Conservation (phyloP, 306 rosid genomes). For the Castanea crenata region DNA sequence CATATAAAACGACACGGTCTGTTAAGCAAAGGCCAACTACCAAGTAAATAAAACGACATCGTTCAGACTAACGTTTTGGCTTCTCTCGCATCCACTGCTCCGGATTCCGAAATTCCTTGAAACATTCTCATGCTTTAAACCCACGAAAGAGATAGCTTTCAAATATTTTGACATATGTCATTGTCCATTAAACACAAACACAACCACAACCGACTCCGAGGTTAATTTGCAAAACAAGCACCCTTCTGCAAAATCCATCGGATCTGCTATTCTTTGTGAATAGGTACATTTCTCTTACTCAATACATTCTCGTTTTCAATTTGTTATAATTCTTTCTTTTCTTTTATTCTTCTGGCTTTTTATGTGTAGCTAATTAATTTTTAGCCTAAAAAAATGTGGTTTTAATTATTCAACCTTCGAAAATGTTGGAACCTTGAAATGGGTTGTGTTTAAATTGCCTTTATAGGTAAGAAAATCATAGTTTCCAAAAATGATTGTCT, state of each 20-base stretch:
- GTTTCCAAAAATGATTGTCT: background rate
- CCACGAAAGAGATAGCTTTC: too few species aligned
- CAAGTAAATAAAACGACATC: too few species aligned
- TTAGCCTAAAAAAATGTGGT: too few species aligned
- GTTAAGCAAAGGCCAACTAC: too few species aligned
- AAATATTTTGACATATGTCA: background rate
- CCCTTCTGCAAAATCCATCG: background rate
- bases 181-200: background rate
- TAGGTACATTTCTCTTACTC: conserved; percentile 3
- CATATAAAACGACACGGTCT: too few species aligned
- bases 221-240: background rate
- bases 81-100: too few species aligned
- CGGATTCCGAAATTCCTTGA: too few species aligned
- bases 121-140: too few species aligned
- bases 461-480: background rate
- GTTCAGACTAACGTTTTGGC: too few species aligned
- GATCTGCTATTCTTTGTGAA: conserved; percentile 9
- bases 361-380: too few species aligned
- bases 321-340: background rate
- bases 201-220: background rate
- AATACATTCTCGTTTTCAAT: background rate
- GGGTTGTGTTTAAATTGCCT: background rate
- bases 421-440: background rate
- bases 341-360: too few species aligned
- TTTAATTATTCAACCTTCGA: background rate